phyloP scores from a whole-genome alignment of 2,329 filamentous ascomycete genomes.

The Hypoxylon sp. region DNA sequence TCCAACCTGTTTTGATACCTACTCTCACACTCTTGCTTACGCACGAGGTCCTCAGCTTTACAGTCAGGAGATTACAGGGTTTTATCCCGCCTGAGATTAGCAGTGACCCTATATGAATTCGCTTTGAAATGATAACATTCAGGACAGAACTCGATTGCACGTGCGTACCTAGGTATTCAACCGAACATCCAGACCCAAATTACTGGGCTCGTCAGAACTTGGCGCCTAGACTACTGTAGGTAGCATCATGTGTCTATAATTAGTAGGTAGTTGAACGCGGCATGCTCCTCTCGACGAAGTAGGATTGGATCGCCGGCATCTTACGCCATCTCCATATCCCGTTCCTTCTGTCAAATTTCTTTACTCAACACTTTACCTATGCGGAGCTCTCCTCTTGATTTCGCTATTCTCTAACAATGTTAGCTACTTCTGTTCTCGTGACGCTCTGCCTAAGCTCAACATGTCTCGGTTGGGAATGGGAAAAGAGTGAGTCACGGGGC shows the following conservation, averaged over 20 bases:
- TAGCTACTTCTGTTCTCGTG: slow-evolving; percentile 29
- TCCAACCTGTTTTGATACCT: slow-evolving; percentile 4
- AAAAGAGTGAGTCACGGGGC: slow-evolving; percentile 42
- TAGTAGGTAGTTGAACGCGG: slow-evolving; percentile 7
- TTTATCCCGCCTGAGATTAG: background rate
- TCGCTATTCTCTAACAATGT: slow-evolving; percentile 33
- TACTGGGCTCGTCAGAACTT: slow-evolving; percentile 24
- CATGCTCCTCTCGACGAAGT: slow-evolving; percentile 10
- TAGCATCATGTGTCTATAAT: slow-evolving; percentile 9
- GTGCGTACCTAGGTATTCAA: slow-evolving; percentile 9
- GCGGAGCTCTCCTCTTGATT: background rate
- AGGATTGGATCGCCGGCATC: slow-evolving; percentile 19
- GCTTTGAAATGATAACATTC: background rate
- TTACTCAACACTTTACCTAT: background rate
- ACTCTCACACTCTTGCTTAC: too few species aligned
- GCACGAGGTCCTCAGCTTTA: background rate
- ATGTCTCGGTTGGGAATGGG: slow-evolving; percentile 45
- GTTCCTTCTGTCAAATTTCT: background rate
- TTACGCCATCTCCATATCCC: background rate
- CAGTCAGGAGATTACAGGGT: background rate
- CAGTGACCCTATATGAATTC: background rate
- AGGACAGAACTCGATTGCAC: slow-evolving; percentile 5
- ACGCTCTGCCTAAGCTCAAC: slow-evolving; percentile 44
- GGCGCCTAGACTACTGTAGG: slow-evolving; percentile 22
- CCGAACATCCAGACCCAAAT: slow-evolving; percentile 5